Base-by-base conservation (phyloP, 768 basidiomycete species). In the Candolleomyces aberdarensis region DNA sequence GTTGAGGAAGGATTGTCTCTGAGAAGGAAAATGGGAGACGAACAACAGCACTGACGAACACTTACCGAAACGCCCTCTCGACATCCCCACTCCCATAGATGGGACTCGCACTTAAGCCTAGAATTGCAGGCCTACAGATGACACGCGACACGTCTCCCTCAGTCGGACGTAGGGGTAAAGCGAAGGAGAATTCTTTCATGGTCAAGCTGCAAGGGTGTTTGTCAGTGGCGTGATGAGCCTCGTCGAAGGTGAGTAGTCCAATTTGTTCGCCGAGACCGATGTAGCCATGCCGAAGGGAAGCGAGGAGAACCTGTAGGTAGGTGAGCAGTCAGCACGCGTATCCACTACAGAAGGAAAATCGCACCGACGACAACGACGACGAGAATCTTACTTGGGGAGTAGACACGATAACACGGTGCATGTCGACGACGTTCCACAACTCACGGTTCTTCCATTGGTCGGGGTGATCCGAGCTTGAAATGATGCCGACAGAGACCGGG, bases 91-190 rank as follows among this genome's bases (percentile, higher is more conserved):
- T 6, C n/a, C 89, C 89, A 66, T 85, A 92, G 40, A 92, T 87
- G 2, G 92, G 92, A 64, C 91, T 92, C 3, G 92, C 92, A 1
- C 92, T 95, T 46, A 95, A 74, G 3, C 92, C 92, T 47, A 95
- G 72, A 4, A 94, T 77, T 68, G 80, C 80, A 0, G 90, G 89
- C 13, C 87, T 80, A 26, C 75, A 70, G 1, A 63, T 50, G 2
- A 57, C 64, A 9, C 7, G 3, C 10, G 17, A 17, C 20, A 22
- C 10, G n/a, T 29, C 29, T 5, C 49, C 49, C 20, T 10, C 26
- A 19, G 20, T 19, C 10, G 62, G 63, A 46, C 80, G 78, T 9
- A 70, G 65, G 1, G 82, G 80, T 20, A 87, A 77, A 1, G 20
- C 54, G 65, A 83, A 83, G 68, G 93, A 94, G 64, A 92, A 91